These are phyloP conservation scores for Nicotiana tomentosiformis DNA, from an alignment of 257 asterid species.

Conservation along the genomic window DNA sequence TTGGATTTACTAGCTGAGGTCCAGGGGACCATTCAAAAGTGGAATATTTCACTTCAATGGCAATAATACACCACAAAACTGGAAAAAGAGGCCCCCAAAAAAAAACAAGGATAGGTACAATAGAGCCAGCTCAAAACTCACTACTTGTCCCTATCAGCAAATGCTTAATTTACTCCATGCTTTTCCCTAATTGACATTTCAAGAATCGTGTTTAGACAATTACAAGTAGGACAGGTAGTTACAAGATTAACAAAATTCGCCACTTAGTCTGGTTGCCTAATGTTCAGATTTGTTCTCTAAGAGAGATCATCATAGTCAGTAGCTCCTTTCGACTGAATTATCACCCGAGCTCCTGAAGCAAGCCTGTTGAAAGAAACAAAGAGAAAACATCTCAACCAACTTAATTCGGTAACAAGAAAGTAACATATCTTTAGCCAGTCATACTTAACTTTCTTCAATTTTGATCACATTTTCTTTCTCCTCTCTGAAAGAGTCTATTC, in stretches of 20 bases:
- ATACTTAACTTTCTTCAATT: conserved; percentile 89
- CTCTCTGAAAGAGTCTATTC: conserved; percentile 39
- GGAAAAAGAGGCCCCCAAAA: too few species aligned
- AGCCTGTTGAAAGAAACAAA: conserved; percentile 51
- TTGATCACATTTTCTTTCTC: conserved; percentile 57
- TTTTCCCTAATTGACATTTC: not conserved
- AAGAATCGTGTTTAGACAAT: not conserved
- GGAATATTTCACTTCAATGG: not conserved
- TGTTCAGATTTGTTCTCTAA: not conserved
- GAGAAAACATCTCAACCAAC: conserved; percentile 26
- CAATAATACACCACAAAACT: not conserved
- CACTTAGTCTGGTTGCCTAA: not conserved
- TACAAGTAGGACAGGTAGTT: conserved; percentile 9
- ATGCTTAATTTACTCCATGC: not conserved
- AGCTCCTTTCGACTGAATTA: conserved; percentile 60
- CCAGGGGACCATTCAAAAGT: not conserved
- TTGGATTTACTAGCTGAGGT: not conserved
- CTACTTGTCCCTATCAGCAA: conserved; percentile 9
- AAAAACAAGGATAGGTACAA: not conserved
- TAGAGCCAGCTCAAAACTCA: conserved; percentile 4
- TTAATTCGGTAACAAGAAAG: conserved; percentile 17
- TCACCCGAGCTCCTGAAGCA: conserved; percentile 98
- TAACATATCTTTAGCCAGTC: not conserved
- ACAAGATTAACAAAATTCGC: not conserved
- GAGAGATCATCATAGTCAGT: conserved; percentile 13